Percentiles rank a stretch among this genome's conserved stretches.
phyloP scores from a whole-genome alignment of 2,329 filamentous ascomycete genomes.

The Ascochyta lentis region DNA sequence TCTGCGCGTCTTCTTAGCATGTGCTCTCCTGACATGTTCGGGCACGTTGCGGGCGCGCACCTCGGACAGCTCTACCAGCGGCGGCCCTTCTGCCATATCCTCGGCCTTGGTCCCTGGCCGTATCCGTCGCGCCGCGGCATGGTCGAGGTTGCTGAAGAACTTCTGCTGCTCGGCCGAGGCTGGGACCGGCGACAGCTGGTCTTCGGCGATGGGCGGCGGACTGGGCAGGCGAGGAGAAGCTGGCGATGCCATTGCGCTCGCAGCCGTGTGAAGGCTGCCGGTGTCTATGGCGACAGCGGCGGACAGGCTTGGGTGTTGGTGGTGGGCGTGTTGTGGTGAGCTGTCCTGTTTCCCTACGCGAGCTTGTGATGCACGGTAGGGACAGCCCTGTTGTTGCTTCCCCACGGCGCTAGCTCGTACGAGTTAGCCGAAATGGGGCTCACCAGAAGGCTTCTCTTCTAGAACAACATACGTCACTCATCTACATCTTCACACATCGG shows the following conservation, averaged over 20 bases:
- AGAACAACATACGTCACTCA: constrained; percentile 14
- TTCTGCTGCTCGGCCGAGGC: constrained; percentile 65
- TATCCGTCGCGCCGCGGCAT: constrained; percentile 81
- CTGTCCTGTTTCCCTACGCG: constrained; percentile 21
- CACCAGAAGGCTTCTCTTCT: constrained; percentile 7
- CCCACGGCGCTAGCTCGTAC: constrained; percentile 15
- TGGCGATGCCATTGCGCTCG: constrained; percentile 36
- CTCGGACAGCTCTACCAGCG: constrained; percentile 83
- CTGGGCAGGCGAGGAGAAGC: constrained; percentile 89
- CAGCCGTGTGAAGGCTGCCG: constrained; percentile 1
- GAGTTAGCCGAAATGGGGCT: constrained; percentile 5
- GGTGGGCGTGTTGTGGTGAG: constrained; percentile 8
- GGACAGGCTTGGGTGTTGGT: not conserved
- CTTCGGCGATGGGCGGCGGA: constrained; percentile 92
- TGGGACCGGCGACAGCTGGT: constrained; percentile 82
- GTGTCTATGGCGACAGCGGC: not conserved
- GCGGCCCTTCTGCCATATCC: constrained; percentile 92
- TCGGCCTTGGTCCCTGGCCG: constrained; percentile 89
- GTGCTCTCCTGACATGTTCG: constrained; percentile 1
- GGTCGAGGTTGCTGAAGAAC: constrained; percentile 65
- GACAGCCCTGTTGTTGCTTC: constrained; percentile 22
- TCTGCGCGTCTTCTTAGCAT: constrained; percentile 59
- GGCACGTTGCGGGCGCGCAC: constrained; percentile 56
- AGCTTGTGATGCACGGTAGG: constrained; percentile 28
- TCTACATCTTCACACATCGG: not conserved